Percentiles rank a stretch among this genome's conserved stretches.
Evolutionary conservation across 2,329 filamentous ascomycete genomes (phyloP).

Genomic region (Bisporella sp.): DNA sequence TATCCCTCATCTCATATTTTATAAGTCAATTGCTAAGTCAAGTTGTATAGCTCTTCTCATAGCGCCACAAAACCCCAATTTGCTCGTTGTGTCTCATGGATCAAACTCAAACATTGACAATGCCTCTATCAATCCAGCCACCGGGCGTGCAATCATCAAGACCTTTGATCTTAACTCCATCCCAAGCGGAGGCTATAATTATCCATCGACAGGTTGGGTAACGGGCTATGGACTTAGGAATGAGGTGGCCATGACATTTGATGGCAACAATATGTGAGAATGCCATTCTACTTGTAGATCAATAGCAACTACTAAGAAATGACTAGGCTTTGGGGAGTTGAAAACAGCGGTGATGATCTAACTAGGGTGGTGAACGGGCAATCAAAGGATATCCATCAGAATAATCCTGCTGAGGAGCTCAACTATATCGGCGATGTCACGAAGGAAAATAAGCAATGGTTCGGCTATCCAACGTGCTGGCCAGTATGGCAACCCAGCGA

Average conservation of each 20-base stretch:
- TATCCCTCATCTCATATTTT: no score
- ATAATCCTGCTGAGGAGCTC: conserved; percentile 69
- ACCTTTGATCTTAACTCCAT: conserved; percentile 42
- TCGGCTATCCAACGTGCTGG: conserved; percentile 66
- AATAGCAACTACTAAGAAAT: no score
- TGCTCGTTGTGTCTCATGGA: conserved; percentile 60
- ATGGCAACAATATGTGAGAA: no score
- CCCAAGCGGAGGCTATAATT: conserved; percentile 33
- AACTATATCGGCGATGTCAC: conserved; percentile 55
- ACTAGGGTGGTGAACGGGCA: conserved; percentile 55
- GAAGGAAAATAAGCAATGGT: conserved; percentile 34
- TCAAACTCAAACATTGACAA: conserved; percentile 56
- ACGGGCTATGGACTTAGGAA: conserved; percentile 67
- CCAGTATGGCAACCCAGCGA: conserved; percentile 53
- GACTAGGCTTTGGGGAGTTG: conserved; percentile 49
- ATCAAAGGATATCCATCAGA: conserved; percentile 53
- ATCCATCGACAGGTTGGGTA: conserved; percentile 39
- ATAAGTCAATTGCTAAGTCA: no score
- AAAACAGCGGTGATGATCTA: conserved; percentile 62
- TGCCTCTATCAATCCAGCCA: conserved; percentile 40
- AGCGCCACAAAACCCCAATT: conserved; percentile 44
- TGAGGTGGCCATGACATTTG: conserved; percentile 55
- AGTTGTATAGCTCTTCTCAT: conserved; percentile 43
- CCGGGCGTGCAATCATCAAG: conserved; percentile 61
- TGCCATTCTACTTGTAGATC: no score